phyloP scores from a whole-genome alignment of 805 yeast genomes.

The Candida wancherniae region DNA sequence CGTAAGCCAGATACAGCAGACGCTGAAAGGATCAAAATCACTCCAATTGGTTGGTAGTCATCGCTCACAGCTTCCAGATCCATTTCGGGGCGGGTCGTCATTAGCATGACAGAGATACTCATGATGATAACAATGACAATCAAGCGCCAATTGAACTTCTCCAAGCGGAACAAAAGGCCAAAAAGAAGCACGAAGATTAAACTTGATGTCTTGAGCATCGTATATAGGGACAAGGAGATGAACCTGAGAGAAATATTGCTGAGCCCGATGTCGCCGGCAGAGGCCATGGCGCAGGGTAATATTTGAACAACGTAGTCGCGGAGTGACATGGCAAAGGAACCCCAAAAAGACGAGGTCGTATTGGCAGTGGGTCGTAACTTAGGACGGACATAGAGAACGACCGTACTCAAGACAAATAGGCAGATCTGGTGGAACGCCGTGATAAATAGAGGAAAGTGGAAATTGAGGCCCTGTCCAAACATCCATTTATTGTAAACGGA shows the following conservation, averaged over 20 bases:
- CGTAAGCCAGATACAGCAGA: constrained; percentile 83
- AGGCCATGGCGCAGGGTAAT: constrained; percentile 80
- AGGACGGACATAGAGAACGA: constrained; percentile 44
- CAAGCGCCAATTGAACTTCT: constrained; percentile 64
- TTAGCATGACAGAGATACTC: constrained; percentile 81
- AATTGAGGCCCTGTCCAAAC: constrained; percentile 79
- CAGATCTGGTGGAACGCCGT: constrained; percentile 83
- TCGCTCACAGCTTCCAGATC: constrained; percentile 14
- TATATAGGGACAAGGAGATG: constrained; percentile 78
- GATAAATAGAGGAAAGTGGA: constrained; percentile 77
- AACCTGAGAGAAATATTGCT: constrained; percentile 79
- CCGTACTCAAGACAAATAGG: constrained; percentile 50
- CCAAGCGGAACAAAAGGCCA: constrained; percentile 78
- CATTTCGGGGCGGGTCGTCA: constrained; percentile 53
- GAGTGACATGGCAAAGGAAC: constrained; percentile 19
- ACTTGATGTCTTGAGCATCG: constrained; percentile 88
- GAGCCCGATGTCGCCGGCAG: constrained; percentile 91
- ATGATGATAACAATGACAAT: constrained; percentile 67
- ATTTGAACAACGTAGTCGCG: constrained; percentile 46
- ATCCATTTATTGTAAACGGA: constrained; percentile 94
- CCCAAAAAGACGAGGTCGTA: constrained; percentile 5
- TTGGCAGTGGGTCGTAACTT: constrained; percentile 38
- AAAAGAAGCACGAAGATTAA: constrained; percentile 85
- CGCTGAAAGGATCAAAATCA: constrained; percentile 68
- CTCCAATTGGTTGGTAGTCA: constrained; percentile 46